Conservation (phyloP, 225 moss, liverwort and hornwort genomes). For the Physcomitrellopsis africana region DNA sequence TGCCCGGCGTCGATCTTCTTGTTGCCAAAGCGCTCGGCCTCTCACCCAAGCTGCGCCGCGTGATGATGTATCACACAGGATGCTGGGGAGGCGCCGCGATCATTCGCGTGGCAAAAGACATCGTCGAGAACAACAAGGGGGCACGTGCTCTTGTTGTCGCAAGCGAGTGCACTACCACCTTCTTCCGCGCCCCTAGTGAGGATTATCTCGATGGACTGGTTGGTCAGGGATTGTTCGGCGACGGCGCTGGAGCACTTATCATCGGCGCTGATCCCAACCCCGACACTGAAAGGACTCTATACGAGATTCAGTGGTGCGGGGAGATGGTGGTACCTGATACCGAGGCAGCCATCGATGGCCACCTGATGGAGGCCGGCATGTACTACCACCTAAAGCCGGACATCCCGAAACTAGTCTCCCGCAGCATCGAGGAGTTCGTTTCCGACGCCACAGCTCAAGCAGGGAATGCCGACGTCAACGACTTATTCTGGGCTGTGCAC, state of each 20-base stretch:
- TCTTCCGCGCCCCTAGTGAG: slow-evolving; percentile 48
- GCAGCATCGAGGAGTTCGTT: slow-evolving; percentile 44
- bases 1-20: slow-evolving; percentile 64
- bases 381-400: slow-evolving; percentile 42
- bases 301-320: slow-evolving; percentile 42
- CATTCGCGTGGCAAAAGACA: slow-evolving; percentile 68
- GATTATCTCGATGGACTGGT: slow-evolving; percentile 45
- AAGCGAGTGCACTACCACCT: slow-evolving; percentile 40
- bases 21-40: slow-evolving; percentile 44
- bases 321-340: slow-evolving; percentile 46
- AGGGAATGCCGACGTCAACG: slow-evolving; percentile 44
- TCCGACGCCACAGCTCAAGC: slow-evolving; percentile 39
- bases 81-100: slow-evolving; percentile 68
- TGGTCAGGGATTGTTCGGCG: slow-evolving; percentile 41
- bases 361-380: slow-evolving; percentile 68
- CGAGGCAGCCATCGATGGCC: slow-evolving; percentile 53
- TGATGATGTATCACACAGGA: slow-evolving; percentile 68
- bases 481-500: slow-evolving; percentile 44
- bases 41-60: slow-evolving; percentile 37
- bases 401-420: slow-evolving; percentile 47
- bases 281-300: slow-evolving; percentile 25
- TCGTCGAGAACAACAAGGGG: slow-evolving; percentile 53
- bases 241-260: slow-evolving; percentile 48
- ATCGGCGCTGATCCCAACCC: slow-evolving; percentile 37
- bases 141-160: slow-evolving; percentile 48